phyloP scores from a whole-genome alignment of 176 grass and related monocot species.

The Triticum monococcum region DNA sequence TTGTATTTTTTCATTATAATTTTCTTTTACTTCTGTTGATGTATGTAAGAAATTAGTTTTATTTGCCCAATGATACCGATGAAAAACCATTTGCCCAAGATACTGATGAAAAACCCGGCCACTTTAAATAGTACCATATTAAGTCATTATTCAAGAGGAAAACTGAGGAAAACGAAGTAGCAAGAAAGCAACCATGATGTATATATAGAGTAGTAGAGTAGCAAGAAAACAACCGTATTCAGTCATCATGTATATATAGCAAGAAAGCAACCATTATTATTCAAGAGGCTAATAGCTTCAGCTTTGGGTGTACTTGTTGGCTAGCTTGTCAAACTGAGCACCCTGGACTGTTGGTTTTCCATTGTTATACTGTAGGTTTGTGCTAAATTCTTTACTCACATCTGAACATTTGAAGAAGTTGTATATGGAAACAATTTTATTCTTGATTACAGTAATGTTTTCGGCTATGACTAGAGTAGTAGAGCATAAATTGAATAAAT shows the following conservation, averaged over 20 bases:
- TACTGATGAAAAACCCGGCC: neutral
- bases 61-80: neutral
- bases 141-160: neutral
- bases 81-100: conserved; percentile 10
- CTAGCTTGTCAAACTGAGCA: neutral
- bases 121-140: neutral
- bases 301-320: conserved; percentile 19
- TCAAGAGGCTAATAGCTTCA: neutral
- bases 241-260: neutral
- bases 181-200: neutral
- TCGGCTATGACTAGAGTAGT: neutral
- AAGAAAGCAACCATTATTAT: neutral
- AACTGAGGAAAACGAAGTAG: neutral
- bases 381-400: conserved; percentile 3
- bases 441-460: neutral
- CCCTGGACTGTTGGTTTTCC: neutral
- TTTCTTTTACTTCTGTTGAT: conserved; percentile 1
- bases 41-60: conserved; percentile 18
- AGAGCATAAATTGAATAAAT: neutral
- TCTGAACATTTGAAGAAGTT: neutral
- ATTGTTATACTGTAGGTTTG: conserved; percentile 4
- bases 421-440: conserved; percentile 7
- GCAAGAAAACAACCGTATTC: neutral
- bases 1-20: conserved; percentile 8
- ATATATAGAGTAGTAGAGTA: neutral